phyloP scores from a whole-genome alignment of 176 grass and related monocot genomes.

The Eleusine indica region DNA sequence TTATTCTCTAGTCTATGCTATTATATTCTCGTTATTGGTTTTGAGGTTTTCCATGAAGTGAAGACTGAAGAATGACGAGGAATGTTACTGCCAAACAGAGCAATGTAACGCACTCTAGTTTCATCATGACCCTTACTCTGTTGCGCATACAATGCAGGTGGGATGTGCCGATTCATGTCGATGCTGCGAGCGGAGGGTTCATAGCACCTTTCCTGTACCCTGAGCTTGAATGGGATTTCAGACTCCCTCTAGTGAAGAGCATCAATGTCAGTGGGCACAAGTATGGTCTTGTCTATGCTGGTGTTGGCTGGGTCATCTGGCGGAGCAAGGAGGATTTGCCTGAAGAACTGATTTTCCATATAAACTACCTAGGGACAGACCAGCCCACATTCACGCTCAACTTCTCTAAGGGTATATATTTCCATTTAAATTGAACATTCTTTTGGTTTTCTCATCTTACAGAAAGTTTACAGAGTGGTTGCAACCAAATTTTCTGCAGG shows the following conservation, averaged over 20 bases:
- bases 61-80: not conserved
- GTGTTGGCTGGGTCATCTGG: slow-evolving; percentile 85
- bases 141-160: slow-evolving; percentile 36
- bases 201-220: slow-evolving; percentile 77
- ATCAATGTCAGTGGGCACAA: slow-evolving; percentile 88
- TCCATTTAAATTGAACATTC: not conserved
- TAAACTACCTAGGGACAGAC: slow-evolving; percentile 81
- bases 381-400: slow-evolving; percentile 89
- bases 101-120: not conserved
- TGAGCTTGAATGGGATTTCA: slow-evolving; percentile 78
- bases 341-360: slow-evolving; percentile 86
- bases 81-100: not conserved
- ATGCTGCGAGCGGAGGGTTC: slow-evolving; percentile 83
- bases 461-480: not conserved
- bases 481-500: slow-evolving; percentile 34
- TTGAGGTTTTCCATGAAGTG: too few species aligned
- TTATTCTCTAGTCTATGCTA: not conserved
- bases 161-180: slow-evolving; percentile 79
- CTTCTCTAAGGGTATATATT: slow-evolving; percentile 73
- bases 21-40: not conserved
- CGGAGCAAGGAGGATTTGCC: slow-evolving; percentile 77
- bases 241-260: slow-evolving; percentile 78
- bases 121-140: slow-evolving; percentile 22
- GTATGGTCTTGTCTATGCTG: slow-evolving; percentile 82
- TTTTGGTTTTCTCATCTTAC: not conserved